Evolutionary conservation across 225 moss, liverwort and hornwort genomes (phyloP).

Genomic region (Bryoerythrophyllum caledonicum): DNA sequence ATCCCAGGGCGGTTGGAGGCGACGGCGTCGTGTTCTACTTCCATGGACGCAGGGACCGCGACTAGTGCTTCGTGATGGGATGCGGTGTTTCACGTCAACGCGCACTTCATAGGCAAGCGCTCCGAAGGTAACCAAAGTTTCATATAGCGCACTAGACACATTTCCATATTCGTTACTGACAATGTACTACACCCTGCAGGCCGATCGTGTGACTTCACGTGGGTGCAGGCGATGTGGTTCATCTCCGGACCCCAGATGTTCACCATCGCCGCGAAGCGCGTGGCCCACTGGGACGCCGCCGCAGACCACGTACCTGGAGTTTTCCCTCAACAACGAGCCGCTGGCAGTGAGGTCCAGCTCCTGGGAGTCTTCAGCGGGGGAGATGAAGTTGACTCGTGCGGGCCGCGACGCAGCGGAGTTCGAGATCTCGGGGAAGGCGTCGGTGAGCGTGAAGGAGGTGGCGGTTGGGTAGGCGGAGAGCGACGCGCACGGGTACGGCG

Average conservation of each 20-base stretch:
- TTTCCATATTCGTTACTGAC: too few species aligned
- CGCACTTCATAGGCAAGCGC: neutral
- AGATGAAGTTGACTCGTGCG: neutral
- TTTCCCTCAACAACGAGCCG: neutral
- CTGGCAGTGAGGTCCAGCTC: neutral
- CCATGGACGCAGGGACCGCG: neutral
- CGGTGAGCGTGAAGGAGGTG: neutral
- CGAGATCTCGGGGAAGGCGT: neutral
- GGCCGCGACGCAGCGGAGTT: neutral
- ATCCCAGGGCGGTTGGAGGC: neutral
- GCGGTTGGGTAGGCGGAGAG: neutral
- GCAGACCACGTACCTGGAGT: neutral
- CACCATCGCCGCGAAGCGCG: neutral
- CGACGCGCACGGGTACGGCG: neutral
- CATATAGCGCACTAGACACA: too few species aligned
- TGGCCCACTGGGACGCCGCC: too few species aligned
- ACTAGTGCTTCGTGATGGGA: neutral
- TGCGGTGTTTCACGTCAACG: neutral
- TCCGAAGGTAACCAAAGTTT: neutral
- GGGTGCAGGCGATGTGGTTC: constrained; percentile 7
- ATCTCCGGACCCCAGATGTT: neutral
- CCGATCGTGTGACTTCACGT: neutral
- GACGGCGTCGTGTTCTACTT: neutral
- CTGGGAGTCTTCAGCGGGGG: neutral
- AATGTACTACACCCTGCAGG: neutral